Evolutionary conservation across 1,139 yeast species (phyloP).

Genomic region (Eremothecium sinecaudum): DNA sequence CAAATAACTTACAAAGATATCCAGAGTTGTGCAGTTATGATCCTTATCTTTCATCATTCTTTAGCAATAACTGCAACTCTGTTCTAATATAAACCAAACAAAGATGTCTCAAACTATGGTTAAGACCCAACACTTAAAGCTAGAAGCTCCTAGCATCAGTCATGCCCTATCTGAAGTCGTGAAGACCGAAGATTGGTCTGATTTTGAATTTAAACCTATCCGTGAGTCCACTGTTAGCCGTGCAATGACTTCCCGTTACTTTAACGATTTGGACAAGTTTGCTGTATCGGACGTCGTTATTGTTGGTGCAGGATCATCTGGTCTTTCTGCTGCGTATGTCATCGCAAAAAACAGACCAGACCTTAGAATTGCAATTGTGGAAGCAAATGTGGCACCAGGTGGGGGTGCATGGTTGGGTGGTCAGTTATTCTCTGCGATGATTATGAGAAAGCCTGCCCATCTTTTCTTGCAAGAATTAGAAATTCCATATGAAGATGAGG

Average conservation of each 20-base stretch:
- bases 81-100: too few species aligned
- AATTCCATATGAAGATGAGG: constrained; percentile 67
- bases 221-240: constrained; percentile 75
- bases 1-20: too few species aligned
- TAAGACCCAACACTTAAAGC: background rate
- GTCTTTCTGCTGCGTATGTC: constrained; percentile 64
- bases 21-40: background rate
- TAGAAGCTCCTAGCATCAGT: background rate
- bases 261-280: constrained; percentile 62
- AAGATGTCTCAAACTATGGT: constrained; percentile 1
- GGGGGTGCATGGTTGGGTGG: constrained; percentile 81
- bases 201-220: constrained; percentile 60
- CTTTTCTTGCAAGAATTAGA: constrained; percentile 55
- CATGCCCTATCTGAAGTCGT: constrained; percentile 34
- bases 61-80: too few species aligned
- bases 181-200: constrained; percentile 47
- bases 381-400: constrained; percentile 68
- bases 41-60: too few species aligned
- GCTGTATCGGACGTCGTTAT: constrained; percentile 69
- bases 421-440: constrained; percentile 72
- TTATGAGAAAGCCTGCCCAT: constrained; percentile 70
- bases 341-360: constrained; percentile 71
- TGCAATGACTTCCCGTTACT: constrained; percentile 73
- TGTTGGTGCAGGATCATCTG: constrained; percentile 75
- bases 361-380: constrained; percentile 63